A percentile compares a stretch with the other conserved stretches of the same genome.
Conservation (phyloP, 306 rosid species). For the Prunus davidiana region DNA sequence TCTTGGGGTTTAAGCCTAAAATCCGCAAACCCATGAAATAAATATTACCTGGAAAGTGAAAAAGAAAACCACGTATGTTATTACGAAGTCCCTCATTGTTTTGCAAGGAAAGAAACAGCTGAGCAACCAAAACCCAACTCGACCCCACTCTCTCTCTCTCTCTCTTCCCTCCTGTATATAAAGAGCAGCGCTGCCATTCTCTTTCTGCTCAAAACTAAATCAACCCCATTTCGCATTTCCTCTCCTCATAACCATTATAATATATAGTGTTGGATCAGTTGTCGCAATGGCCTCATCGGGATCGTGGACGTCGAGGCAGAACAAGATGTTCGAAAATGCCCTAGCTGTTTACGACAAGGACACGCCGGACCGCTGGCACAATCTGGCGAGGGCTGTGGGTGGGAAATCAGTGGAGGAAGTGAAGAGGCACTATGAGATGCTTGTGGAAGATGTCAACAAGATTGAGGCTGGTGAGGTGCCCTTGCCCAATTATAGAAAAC, state of each 20-base stretch:
- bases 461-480: slow-evolving; percentile 71
- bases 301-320: slow-evolving; percentile 68
- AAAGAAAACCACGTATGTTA: slow-evolving; percentile 20
- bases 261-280: background rate
- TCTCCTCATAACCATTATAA: background rate
- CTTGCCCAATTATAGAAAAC: slow-evolving; percentile 52
- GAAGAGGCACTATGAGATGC: slow-evolving; percentile 58
- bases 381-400: slow-evolving; percentile 65
- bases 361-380: slow-evolving; percentile 66
- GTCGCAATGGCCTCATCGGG: slow-evolving; percentile 34
- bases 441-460: slow-evolving; percentile 58
- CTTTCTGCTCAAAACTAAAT: slow-evolving; percentile 17
- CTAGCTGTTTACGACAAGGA: slow-evolving; percentile 57
- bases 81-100: slow-evolving; percentile 33
- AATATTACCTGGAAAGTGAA: slow-evolving; percentile 14
- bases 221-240: background rate
- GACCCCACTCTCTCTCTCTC: slow-evolving; percentile 1
- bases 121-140: slow-evolving; percentile 11
- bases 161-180: slow-evolving; percentile 32
- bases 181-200: slow-evolving; percentile 27
- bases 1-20: slow-evolving; percentile 19
- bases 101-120: slow-evolving; percentile 40
- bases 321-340: slow-evolving; percentile 80
- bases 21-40: slow-evolving; percentile 13
- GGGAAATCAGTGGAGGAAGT: slow-evolving; percentile 78